phyloP scores from a whole-genome alignment of 1,139 yeast species.

The Petasospora rhodanensis region DNA sequence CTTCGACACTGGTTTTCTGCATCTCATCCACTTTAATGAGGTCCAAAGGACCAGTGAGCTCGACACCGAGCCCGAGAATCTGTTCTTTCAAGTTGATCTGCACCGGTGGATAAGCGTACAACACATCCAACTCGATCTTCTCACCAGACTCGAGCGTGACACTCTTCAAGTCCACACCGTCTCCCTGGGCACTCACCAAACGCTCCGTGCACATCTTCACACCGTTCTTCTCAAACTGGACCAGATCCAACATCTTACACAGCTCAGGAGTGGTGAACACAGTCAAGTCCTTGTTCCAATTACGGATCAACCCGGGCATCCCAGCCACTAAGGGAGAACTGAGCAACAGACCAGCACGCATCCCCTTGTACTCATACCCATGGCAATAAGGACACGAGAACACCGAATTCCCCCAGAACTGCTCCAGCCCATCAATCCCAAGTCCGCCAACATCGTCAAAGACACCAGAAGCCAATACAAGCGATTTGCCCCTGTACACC shows the following conservation, averaged over 20 bases:
- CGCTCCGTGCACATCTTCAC: neutral
- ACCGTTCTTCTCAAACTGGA: neutral
- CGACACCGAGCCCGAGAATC: conserved; percentile 4
- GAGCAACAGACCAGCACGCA: too few species aligned
- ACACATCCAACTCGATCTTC: conserved; percentile 3
- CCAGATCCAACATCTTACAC: neutral
- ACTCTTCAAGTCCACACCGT: neutral
- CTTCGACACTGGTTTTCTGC: conserved; percentile 5
- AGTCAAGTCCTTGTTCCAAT: conserved; percentile 7
- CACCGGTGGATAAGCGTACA: conserved; percentile 6
- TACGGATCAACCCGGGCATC: conserved; percentile 3
- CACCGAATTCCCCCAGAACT: conserved; percentile 10
- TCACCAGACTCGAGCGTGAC: conserved; percentile 3
- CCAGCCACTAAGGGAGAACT: too few species aligned
- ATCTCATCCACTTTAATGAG: conserved; percentile 4
- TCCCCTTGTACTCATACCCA: conserved; percentile 6
- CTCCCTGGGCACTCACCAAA: conserved; percentile 2
- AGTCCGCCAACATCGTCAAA: conserved; percentile 4
- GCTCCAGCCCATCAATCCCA: conserved; percentile 3
- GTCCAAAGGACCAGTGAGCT: conserved; percentile 1
- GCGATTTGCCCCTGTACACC: neutral
- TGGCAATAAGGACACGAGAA: conserved; percentile 9
- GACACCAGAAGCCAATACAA: conserved; percentile 6
- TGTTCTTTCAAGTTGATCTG: conserved; percentile 2
- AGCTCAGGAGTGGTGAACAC: neutral